Base-by-base conservation (phyloP, 176 grass and related monocot genomes). In the Oryza glumipatula region DNA sequence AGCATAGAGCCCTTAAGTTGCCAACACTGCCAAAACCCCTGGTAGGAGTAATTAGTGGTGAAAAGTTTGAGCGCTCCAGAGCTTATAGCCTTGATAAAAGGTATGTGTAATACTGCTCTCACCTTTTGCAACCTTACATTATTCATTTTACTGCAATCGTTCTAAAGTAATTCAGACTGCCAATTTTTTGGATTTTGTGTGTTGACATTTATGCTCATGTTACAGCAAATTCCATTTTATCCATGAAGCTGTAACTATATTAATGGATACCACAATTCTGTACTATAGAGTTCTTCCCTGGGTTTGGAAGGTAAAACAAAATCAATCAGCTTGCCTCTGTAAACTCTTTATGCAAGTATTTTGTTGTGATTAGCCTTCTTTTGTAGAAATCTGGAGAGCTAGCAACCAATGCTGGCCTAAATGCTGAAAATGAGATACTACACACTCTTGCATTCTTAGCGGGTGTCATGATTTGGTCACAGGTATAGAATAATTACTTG, bases 51-150 rank as follows among this genome's bases (percentile, higher is more conserved):
- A 91, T 99, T 80, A 91, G 90, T 72, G 44, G 91, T 82, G 94
- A 99, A 77, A 99, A 96, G 68, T 99, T 99, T 69, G 79, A 86
- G 85, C 82, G 81, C 35, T 94, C 97, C 43, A 89, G 92, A 80
- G 82, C 90, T 91, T 99, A 99, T 90, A 96, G 94, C 78, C 88
- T 99, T 9, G 97, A 99, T 66, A 99, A 96, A 92, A 99, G 97
- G 97, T 99, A 70, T 33, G 14, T 72, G 16, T 75, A 56, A 26
- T 32, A 68, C 68, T 82, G 13, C 1, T 28, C 15, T 46, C 45
- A n/a, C 3, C 39, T 81, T 67, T 85, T 80, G 41, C 71, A 48
- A 49, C 66, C 39, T 45, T 70, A 43, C 12, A 70, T 58, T 30
- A 65, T 63, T 66, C 7, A 14, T 38, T 89, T 72, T 58, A 32